Evolutionary conservation across 768 basidiomycete genomes (phyloP).

Genomic region (Neoboletus brunneissimus): DNA sequence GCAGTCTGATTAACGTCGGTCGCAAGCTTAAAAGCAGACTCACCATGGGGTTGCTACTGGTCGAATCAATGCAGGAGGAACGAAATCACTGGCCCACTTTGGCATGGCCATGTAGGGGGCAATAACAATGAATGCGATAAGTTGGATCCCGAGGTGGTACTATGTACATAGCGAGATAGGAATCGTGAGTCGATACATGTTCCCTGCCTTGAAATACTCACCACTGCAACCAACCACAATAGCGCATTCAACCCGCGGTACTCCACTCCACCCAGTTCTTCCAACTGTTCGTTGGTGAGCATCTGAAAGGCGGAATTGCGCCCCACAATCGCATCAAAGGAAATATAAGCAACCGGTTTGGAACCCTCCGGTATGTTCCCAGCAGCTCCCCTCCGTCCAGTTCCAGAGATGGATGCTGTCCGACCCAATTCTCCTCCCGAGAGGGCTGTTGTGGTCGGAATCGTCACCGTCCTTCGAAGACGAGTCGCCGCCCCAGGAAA

Average conservation of each 20-base stretch:
- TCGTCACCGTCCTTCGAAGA: constrained; percentile 68
- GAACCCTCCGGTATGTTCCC: constrained; percentile 38
- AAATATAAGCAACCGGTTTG: constrained; percentile 71
- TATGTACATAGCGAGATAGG: constrained; percentile 29
- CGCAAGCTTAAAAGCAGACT: constrained; percentile 5
- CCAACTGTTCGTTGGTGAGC: constrained; percentile 77
- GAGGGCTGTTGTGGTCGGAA: constrained; percentile 67
- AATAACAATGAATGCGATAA: constrained; percentile 68
- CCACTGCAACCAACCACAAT: constrained; percentile 74
- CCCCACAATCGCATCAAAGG: constrained; percentile 83
- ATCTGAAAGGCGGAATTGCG: constrained; percentile 71
- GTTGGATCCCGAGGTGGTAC: constrained; percentile 77
- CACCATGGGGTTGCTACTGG: constrained; percentile 66
- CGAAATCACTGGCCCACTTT: constrained; percentile 60
- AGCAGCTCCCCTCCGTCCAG: not conserved
- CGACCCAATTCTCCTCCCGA: constrained; percentile 30
- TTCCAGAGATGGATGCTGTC: constrained; percentile 18
- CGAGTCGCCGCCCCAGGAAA: constrained; percentile 63
- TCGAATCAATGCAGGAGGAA: constrained; percentile 54
- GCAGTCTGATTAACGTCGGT: not conserved
- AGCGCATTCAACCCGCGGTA: constrained; percentile 80
- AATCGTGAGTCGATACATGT: not conserved
- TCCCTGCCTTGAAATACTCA: constrained; percentile 38
- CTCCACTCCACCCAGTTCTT: constrained; percentile 93
- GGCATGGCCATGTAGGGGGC: constrained; percentile 72